Conservation (phyloP, 2,329 filamentous ascomycete genomes). For the Fusarium sp. region DNA sequence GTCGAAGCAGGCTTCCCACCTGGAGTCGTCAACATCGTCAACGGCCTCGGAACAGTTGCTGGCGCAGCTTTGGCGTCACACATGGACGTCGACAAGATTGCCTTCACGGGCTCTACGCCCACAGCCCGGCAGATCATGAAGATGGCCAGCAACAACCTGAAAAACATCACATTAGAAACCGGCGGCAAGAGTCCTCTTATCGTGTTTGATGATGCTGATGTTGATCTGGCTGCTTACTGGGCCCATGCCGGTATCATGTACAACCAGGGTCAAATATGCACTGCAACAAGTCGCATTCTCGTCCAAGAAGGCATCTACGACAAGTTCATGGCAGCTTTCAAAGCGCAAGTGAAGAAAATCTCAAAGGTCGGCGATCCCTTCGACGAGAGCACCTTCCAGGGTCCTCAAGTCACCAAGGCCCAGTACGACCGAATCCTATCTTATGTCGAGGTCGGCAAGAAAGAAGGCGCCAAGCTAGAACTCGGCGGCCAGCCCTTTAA, state of each 20-base stretch:
- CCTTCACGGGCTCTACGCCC: conserved; percentile 81
- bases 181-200: conserved; percentile 76
- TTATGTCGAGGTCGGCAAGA: conserved; percentile 78
- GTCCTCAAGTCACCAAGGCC: conserved; percentile 77
- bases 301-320: conserved; percentile 73
- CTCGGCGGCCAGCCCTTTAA: conserved; percentile 66
- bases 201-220: conserved; percentile 74
- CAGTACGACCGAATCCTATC: conserved; percentile 79
- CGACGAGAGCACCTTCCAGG: conserved; percentile 76
- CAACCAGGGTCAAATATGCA: conserved; percentile 76
- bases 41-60: conserved; percentile 76
- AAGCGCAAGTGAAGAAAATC: conserved; percentile 50
- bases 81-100: conserved; percentile 78
- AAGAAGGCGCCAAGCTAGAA: conserved; percentile 76
- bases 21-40: conserved; percentile 82
- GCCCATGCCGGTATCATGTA: conserved; percentile 65
- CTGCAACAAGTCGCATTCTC: conserved; percentile 73
- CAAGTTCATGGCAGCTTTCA: conserved; percentile 65
- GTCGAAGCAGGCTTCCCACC: conserved; percentile 82
- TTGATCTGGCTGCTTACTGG: conserved; percentile 76
- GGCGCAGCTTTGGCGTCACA: conserved; percentile 78
- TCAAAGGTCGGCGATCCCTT: conserved; percentile 80
- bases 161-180: conserved; percentile 76
- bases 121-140: conserved; percentile 84
- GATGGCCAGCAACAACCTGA: conserved; percentile 73